Base-by-base conservation (phyloP, 208 protist genomes). In the Leishmania mexicana region DNA sequence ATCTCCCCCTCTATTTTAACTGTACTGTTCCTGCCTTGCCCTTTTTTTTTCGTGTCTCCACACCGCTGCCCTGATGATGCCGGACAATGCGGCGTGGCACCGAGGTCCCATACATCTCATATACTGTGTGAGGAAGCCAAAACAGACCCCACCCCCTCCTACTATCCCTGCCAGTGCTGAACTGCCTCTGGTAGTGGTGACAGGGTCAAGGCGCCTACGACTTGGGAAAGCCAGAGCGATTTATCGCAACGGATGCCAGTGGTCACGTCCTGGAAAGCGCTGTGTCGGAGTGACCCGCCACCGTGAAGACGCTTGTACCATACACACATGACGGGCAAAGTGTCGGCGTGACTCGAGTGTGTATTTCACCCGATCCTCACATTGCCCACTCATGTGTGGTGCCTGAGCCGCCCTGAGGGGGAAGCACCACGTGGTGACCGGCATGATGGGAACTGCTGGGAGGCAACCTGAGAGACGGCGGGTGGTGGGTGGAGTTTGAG, bases 1-100 rank as follows among this genome's bases (percentile, higher is more conserved):
- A 17, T 40, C 19, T 74, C 58, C 49, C 40, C 13, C 40, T 42
- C 64, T 78, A 24, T 62, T 31, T 62, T 1, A 54, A 54, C 51
- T 54, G 51, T 35, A 19, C 31, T 68, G 31, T 68, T 40, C 51
- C 54, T 77, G 31, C 8, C 64, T 77, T 77, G 31, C 8, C 64
- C 71, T 28, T 75, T 49, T 65, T 81, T 81, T 80, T 75, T 13
- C 24, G 49, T 49, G 45, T 62, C 21, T 10, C 24, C 28, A 31
- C 35, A 65, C n/a, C 24, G 15, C 35, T 17, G n/a, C 35, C 21
- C 35, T 65, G 35, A 70, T 40, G 35, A 78, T 65, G 13, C 73
- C 21, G 47, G 40, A 0, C 21, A 72, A 70, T 51, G 24, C 38
- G 35, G 77, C 58, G 51, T 45, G 24, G 72, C 13, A 49, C 11